phyloP scores from a whole-genome alignment of 2,329 filamentous ascomycete species.

The Sporothrix sp. region DNA sequence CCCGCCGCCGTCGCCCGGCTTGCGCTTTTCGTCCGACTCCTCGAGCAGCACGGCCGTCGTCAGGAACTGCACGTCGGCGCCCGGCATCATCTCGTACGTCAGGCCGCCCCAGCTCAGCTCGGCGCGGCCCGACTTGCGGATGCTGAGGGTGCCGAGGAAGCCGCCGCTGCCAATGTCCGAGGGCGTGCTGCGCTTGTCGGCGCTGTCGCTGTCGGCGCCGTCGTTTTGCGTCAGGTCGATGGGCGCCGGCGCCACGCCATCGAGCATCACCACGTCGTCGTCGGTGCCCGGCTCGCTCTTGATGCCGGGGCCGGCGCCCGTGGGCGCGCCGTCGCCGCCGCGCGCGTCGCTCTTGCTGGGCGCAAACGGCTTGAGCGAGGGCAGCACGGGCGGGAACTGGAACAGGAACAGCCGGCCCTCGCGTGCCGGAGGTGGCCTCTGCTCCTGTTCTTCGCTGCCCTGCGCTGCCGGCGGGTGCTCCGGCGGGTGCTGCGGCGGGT shows the following conservation, averaged over 20 bases:
- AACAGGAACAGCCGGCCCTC: conserved; percentile 54
- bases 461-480: not conserved
- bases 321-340: conserved; percentile 1
- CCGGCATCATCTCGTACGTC: conserved; percentile 43
- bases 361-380: conserved; percentile 35
- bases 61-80: conserved; percentile 42
- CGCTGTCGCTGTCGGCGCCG: not conserved
- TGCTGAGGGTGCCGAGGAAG: conserved; percentile 49
- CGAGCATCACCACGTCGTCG: conserved; percentile 29
- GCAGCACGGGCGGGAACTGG: conserved; percentile 54
- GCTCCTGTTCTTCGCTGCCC: conserved; percentile 1
- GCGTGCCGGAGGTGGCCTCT: conserved; percentile 9
- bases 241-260: conserved; percentile 23
- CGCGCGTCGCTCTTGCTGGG: not conserved
- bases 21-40: conserved; percentile 45
- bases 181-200: conserved; percentile 8
- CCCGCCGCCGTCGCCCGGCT: conserved; percentile 26
- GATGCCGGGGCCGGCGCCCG: conserved; percentile 18
- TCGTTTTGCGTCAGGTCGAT: conserved; percentile 34
- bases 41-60: conserved; percentile 52
- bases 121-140: conserved; percentile 52
- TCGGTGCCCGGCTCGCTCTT: conserved; percentile 32
- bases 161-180: conserved; percentile 33
- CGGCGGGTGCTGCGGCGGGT: conserved; percentile 7
- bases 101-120: conserved; percentile 55